Base-by-base conservation (phyloP, 176 grass and related monocot genomes). In the Aegilops umbellulata region DNA sequence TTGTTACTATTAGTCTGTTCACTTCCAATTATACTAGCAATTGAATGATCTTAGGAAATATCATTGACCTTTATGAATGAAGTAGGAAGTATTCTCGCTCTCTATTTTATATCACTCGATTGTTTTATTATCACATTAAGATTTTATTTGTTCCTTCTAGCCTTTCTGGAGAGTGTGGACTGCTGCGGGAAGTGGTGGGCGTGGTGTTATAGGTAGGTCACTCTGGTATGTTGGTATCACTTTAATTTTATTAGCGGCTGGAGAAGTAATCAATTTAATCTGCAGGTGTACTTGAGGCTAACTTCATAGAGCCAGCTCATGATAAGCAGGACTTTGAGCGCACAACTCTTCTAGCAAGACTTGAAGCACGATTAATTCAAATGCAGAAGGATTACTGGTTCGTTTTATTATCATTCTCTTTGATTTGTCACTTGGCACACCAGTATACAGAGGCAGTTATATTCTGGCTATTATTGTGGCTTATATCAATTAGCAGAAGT, bases 91-190 rank as follows among this genome's bases (percentile, higher is more conserved):
- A 32, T 64, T 61, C 19, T 68, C 67, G 12, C 3, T 69, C 20
- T 79, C 78, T 46, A 80, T 79, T 39, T 84, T 23, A 42, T 74
- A 55, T 76, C 58, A 31, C n/a, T n/a, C 0, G 20, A 82, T 77
- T 79, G 38, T 31, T 76, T 71, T 78, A 46, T 72, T 44, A 27
- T 57, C 20, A 55, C 35, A 41, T 85, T 85, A 23, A 32, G 24
- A 20, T 76, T 79, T 65, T 76, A 64, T 82, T 51, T 90, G 16
- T 86, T 90, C 84, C 14, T 83, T 88, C 84, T 88, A 99, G 97
- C 97, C 97, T 91, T 98, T 98, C 82, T 98, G 97, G 97, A 94
- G 94, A 85, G 94, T 96, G 23, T 98, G 94, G 97, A 93, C 86
- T 90, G 94, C 92, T 30, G 79, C 97, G 53, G 94, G 97, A 86